These are phyloP conservation scores for Neofusicoccum kwambonambiense DNA, from an alignment of 2,329 filamentous ascomycete genomes.

Conservation along the genomic window DNA sequence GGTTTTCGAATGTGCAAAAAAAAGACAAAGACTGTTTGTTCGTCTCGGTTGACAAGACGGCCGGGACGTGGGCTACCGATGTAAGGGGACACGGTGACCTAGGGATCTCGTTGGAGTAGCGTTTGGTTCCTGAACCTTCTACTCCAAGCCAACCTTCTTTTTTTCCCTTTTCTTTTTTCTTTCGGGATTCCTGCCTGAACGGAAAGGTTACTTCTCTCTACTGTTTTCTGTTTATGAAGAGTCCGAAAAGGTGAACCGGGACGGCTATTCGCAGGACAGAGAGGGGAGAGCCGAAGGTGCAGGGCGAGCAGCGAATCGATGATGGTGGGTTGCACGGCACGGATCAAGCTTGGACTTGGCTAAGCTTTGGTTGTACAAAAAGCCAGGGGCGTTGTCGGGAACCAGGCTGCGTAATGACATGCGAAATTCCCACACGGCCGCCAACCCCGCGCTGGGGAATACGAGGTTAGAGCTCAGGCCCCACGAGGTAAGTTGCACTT, in stretches of 20 bases:
- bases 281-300: background rate
- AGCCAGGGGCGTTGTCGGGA: background rate
- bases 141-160: too few species aligned
- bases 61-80: too few species aligned
- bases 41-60: too few species aligned
- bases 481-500: background rate
- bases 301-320: background rate
- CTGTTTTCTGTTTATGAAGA: too few species aligned
- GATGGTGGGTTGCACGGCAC: background rate
- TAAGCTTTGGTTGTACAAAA: background rate
- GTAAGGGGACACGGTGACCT: too few species aligned
- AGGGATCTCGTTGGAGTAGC: too few species aligned
- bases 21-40: background rate
- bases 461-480: background rate
- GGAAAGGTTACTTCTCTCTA: too few species aligned
- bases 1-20: background rate
- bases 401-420: background rate
- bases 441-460: background rate
- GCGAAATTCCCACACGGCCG: background rate
- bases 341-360: background rate
- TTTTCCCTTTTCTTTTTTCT: too few species aligned
- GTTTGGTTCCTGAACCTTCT: too few species aligned
- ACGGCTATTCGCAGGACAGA: background rate
- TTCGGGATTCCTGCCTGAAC: too few species aligned
- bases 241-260: too few species aligned